phyloP scores from a whole-genome alignment of 192 early-diverging fungal species.

The Radiomyces spectabilis region DNA sequence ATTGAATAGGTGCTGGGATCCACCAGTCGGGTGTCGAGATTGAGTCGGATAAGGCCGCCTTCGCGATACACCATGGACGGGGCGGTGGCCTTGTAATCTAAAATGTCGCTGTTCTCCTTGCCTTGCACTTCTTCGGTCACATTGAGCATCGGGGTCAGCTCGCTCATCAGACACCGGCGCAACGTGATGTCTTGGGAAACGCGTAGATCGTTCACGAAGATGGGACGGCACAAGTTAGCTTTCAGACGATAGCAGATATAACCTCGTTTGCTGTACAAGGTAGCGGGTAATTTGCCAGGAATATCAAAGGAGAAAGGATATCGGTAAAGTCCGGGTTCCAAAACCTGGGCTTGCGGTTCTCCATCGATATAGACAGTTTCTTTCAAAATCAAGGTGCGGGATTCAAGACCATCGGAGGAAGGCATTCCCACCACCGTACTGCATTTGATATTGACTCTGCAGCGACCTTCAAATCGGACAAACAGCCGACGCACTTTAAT shows the following conservation, averaged over 20 bases:
- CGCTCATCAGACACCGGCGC: conserved; percentile 33
- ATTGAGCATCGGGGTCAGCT: neutral
- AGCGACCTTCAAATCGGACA: conserved; percentile 18
- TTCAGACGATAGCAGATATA: conserved; percentile 38
- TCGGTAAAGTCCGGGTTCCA: conserved; percentile 19
- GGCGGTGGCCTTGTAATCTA: conserved; percentile 21
- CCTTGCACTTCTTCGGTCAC: conserved; percentile 8
- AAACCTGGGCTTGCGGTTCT: neutral
- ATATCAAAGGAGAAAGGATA: conserved; percentile 20
- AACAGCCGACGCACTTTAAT: conserved; percentile 13
- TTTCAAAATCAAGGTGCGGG: no score
- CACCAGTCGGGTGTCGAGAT: conserved; percentile 10
- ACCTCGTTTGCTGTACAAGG: conserved; percentile 36
- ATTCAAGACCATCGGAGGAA: no score
- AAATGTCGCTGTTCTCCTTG: neutral
- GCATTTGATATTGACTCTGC: conserved; percentile 14
- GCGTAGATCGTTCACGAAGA: conserved; percentile 34
- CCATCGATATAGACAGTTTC: no score
- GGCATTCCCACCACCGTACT: no score
- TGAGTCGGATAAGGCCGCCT: conserved; percentile 28
- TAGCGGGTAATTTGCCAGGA: conserved; percentile 27
- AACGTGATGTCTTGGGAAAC: conserved; percentile 31
- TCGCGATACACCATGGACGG: conserved; percentile 30
- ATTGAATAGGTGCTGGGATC: conserved; percentile 8
- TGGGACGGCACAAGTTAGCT: conserved; percentile 27